Percentiles rank a stretch among this genome's conserved stretches.
Conservation (phyloP, 805 yeast species). For the Middelhovenomyces tepae region DNA sequence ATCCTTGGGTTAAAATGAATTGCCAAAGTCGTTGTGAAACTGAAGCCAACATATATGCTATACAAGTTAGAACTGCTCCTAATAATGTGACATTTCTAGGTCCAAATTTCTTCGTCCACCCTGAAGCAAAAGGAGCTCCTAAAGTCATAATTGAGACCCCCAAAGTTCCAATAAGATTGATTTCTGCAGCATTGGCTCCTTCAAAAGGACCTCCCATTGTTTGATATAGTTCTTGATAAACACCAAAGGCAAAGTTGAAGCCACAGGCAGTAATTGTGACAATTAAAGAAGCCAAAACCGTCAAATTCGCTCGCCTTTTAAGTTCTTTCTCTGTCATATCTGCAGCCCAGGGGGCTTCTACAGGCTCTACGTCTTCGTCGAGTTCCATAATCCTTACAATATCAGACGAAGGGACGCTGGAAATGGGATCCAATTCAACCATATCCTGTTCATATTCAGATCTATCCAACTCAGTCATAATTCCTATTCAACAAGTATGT, state of each 20-base stretch:
- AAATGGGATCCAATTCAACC: no score
- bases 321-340: no score
- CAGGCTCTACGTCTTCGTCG: background rate
- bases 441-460: no score
- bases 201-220: constrained; percentile 12
- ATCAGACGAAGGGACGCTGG: no score
- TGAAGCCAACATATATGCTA: constrained; percentile 13
- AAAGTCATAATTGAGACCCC: constrained; percentile 15
- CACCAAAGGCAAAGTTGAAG: constrained; percentile 17
- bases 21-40: constrained; percentile 11
- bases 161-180: constrained; percentile 16
- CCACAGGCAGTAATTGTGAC: no score
- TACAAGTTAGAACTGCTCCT: constrained; percentile 9
- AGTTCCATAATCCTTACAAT: background rate
- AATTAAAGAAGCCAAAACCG: constrained; percentile 9
- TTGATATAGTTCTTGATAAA: constrained; percentile 16
- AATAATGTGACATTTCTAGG: constrained; percentile 7
- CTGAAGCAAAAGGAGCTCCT: constrained; percentile 7
- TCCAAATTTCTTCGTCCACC: constrained; percentile 3
- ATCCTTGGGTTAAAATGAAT: constrained; percentile 16
- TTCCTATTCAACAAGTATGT: no score
- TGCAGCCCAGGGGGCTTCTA: constrained; percentile 14
- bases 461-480: no score
- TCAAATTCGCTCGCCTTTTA: constrained; percentile 12
- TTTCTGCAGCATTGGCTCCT: constrained; percentile 7